Evolutionary conservation across 768 basidiomycete species (phyloP).

Genomic region (Candolleomyces efflorescens): DNA sequence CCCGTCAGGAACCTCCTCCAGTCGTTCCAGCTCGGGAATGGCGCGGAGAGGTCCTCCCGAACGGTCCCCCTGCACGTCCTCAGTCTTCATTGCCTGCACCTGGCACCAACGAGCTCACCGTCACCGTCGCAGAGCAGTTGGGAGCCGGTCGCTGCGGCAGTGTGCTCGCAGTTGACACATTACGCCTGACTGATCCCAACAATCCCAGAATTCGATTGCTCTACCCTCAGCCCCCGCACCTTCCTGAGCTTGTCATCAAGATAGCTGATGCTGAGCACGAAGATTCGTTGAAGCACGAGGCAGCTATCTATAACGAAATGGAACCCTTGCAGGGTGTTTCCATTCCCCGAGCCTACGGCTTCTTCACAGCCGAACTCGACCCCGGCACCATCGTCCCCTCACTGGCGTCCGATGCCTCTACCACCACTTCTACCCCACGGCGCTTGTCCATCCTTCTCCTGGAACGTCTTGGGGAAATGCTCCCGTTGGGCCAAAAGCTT

Average conservation of each 20-base stretch:
- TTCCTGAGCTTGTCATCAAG: slow-evolving; percentile 18
- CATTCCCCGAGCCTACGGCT: slow-evolving; percentile 18
- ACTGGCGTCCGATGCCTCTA: background rate
- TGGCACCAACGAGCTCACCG: slow-evolving; percentile 8
- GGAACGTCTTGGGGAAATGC: slow-evolving; percentile 12
- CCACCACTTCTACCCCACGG: background rate
- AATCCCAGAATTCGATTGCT: background rate
- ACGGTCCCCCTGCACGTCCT: slow-evolving; percentile 17
- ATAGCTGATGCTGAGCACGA: slow-evolving; percentile 11
- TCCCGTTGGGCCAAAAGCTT: slow-evolving; percentile 14
- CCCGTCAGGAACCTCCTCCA: background rate
- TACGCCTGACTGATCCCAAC: slow-evolving; percentile 4
- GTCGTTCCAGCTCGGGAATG: slow-evolving; percentile 11
- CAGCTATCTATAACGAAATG: slow-evolving; percentile 20
- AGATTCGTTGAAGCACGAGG: slow-evolving; percentile 14
- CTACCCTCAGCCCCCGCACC: slow-evolving; percentile 5
- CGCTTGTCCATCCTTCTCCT: slow-evolving; percentile 14
- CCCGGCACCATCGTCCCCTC: slow-evolving; percentile 1
- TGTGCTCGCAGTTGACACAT: slow-evolving; percentile 10
- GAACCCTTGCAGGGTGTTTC: slow-evolving; percentile 18
- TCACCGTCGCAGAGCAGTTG: slow-evolving; percentile 9
- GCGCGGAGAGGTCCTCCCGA: slow-evolving; percentile 12
- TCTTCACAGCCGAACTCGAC: slow-evolving; percentile 14
- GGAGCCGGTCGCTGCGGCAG: slow-evolving; percentile 18
- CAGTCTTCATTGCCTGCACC: slow-evolving; percentile 15